Evolutionary conservation across 1,139 yeast species (phyloP).

Genomic region (Yamadazyma siamensis): DNA sequence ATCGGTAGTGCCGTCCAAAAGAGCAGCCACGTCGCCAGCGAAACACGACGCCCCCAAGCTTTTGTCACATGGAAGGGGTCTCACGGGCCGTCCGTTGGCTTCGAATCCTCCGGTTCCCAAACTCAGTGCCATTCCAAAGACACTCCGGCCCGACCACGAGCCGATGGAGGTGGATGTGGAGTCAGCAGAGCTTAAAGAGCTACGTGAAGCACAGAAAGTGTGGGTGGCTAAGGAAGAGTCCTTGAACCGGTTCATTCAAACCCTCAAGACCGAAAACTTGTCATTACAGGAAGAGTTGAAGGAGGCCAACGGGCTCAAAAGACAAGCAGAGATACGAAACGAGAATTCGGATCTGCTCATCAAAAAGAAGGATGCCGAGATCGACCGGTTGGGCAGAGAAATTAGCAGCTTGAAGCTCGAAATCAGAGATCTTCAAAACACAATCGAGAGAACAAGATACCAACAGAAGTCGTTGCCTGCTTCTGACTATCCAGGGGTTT

Average conservation of each 20-base stretch:
- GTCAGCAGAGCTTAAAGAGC: slow-evolving; percentile 46
- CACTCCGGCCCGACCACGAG: slow-evolving; percentile 4
- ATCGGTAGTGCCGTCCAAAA: slow-evolving; percentile 54
- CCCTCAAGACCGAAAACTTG: slow-evolving; percentile 42
- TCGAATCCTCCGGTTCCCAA: slow-evolving; percentile 12
- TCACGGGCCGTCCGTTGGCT: slow-evolving; percentile 37
- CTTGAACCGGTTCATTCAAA: slow-evolving; percentile 33
- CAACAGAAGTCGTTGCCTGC: slow-evolving; percentile 20
- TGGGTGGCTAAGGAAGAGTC: slow-evolving; percentile 50
- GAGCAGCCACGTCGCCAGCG: slow-evolving; percentile 66
- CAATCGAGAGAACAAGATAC: slow-evolving; percentile 43
- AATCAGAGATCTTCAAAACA: slow-evolving; percentile 50
- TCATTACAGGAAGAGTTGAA: slow-evolving; percentile 41
- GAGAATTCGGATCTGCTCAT: slow-evolving; percentile 49
- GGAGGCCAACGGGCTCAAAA: slow-evolving; percentile 31
- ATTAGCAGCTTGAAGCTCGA: slow-evolving; percentile 51
- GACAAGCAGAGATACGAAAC: slow-evolving; percentile 43
- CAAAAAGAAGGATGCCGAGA: slow-evolving; percentile 66
- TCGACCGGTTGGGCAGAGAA: slow-evolving; percentile 57
- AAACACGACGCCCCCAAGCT: slow-evolving; percentile 37
- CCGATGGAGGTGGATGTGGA: slow-evolving; percentile 21
- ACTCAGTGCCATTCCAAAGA: slow-evolving; percentile 4
- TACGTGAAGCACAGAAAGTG: slow-evolving; percentile 49
- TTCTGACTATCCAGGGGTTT: slow-evolving; percentile 5
- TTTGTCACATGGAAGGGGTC: slow-evolving; percentile 31